These are phyloP conservation scores for Cyberlindnera subsufficiens DNA, from an alignment of 805 yeast genomes.

Conservation along the genomic window DNA sequence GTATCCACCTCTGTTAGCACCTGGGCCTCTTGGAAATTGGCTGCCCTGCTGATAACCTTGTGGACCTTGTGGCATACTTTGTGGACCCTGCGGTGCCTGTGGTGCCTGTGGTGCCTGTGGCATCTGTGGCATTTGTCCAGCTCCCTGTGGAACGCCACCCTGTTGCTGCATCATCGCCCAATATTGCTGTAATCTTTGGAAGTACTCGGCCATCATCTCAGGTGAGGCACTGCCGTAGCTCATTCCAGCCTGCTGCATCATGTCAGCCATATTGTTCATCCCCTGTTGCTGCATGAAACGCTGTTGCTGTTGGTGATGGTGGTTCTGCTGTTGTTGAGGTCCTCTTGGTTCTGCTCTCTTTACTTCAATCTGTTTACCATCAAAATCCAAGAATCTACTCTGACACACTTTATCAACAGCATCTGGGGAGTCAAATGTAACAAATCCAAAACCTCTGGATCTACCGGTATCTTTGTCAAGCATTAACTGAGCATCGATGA, in stretches of 20 bases:
- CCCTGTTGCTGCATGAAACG: constrained; percentile 14
- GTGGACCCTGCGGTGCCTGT: constrained; percentile 3
- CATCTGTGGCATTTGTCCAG: constrained; percentile 5
- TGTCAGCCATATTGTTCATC: constrained; percentile 7
- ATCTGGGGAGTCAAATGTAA: constrained; percentile 89
- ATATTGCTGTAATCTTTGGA: constrained; percentile 56
- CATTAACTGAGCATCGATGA: constrained; percentile 95
- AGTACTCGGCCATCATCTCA: constrained; percentile 36
- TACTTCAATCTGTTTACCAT: constrained; percentile 81
- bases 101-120: constrained; percentile 6
- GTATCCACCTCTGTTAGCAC: constrained; percentile 18
- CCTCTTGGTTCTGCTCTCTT: constrained; percentile 82
- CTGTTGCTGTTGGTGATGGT: constrained; percentile 25
- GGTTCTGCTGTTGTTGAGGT: constrained; percentile 44
- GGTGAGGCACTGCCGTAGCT: constrained; percentile 1
- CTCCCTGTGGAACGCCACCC: not conserved
- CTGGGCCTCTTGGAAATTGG: constrained; percentile 15
- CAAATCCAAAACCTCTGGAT: constrained; percentile 95
- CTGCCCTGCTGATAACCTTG: constrained; percentile 9
- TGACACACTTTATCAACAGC: constrained; percentile 88
- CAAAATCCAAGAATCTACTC: constrained; percentile 74
- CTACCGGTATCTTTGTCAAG: constrained; percentile 95
- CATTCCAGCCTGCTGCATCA: constrained; percentile 7
- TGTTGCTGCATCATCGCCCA: constrained; percentile 56
- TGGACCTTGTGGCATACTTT: constrained; percentile 9